A percentile compares a stretch with the other conserved stretches of the same genome.
These are phyloP conservation scores for Adansonia rubrostipa DNA, from an alignment of 441 rosid species.

Conservation along the genomic window DNA sequence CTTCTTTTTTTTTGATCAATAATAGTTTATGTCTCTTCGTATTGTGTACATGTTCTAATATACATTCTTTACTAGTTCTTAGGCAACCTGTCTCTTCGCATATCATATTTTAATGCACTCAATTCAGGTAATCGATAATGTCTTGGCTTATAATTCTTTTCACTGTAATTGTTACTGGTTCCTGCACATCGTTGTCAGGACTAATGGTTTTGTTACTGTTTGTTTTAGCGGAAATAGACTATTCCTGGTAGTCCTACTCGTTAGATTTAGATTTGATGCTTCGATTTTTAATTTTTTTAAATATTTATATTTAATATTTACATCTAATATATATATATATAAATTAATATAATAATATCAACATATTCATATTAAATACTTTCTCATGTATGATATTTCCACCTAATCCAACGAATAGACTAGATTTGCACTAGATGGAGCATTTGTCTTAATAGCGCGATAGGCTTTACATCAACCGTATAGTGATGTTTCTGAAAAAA, in stretches of 20 bases:
- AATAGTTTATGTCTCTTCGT: constrained; percentile 28
- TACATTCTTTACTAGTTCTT: constrained; percentile 11
- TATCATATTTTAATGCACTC: background rate
- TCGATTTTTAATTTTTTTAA: too few species aligned
- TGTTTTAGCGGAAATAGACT: background rate
- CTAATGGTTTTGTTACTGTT: background rate
- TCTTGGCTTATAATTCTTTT: background rate
- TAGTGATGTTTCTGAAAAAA: constrained; percentile 23
- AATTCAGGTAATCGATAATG: background rate
- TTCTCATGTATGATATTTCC: too few species aligned
- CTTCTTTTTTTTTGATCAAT: too few species aligned
- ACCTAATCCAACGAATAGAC: too few species aligned
- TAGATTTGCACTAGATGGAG: background rate
- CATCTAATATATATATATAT: too few species aligned
- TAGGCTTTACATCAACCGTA: background rate
- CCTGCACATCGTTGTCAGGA: background rate
- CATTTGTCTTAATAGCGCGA: background rate
- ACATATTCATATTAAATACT: too few species aligned
- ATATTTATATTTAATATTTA: too few species aligned
- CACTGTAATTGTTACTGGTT: background rate
- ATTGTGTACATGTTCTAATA: constrained; percentile 29
- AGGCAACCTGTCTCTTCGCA: background rate
- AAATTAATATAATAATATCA: too few species aligned
- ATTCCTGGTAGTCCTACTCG: background rate
- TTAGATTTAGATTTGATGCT: background rate